Evolutionary conservation across 768 basidiomycete genomes (phyloP).

Genomic region (Boletus rubescentipes): DNA sequence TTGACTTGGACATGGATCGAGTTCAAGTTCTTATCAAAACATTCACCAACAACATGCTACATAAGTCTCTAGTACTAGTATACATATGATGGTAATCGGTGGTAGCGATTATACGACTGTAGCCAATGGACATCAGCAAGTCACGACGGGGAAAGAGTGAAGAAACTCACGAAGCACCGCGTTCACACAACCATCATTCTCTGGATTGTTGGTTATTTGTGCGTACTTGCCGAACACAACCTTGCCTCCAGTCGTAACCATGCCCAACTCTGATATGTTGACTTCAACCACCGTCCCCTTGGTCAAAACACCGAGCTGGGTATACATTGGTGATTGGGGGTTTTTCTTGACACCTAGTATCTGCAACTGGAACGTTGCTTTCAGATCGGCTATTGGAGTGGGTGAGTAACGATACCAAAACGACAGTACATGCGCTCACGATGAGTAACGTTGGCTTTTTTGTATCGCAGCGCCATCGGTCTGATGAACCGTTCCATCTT

Average conservation of each 20-base stretch:
- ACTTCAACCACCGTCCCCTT: constrained; percentile 99
- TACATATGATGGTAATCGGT: constrained; percentile 4
- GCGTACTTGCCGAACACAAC: constrained; percentile 93
- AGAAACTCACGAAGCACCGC: constrained; percentile 77
- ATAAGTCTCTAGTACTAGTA: constrained; percentile 9
- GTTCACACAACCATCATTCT: constrained; percentile 96
- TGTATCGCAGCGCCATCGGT: constrained; percentile 96
- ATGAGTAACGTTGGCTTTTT: constrained; percentile 98
- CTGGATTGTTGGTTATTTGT: constrained; percentile 91
- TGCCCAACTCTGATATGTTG: constrained; percentile 96
- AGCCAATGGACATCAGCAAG: constrained; percentile 3
- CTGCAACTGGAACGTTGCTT: constrained; percentile 98
- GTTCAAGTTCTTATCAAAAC: constrained; percentile 17
- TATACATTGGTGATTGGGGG: constrained; percentile 98
- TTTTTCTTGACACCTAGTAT: constrained; percentile 99
- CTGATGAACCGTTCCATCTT: constrained; percentile 98
- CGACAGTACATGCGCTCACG: constrained; percentile 51
- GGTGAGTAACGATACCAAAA: neutral
- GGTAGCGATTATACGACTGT: constrained; percentile 27
- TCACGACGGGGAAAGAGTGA: neutral
- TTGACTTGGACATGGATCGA: constrained; percentile 28
- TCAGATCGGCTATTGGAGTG: constrained; percentile 73
- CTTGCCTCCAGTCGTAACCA: constrained; percentile 97
- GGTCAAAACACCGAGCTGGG: constrained; percentile 93
- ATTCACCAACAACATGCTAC: constrained; percentile 21